Evolutionary conservation across 495 filamentous ascomycete species (phyloP).

Genomic region (Chaetomium cochliodes): DNA sequence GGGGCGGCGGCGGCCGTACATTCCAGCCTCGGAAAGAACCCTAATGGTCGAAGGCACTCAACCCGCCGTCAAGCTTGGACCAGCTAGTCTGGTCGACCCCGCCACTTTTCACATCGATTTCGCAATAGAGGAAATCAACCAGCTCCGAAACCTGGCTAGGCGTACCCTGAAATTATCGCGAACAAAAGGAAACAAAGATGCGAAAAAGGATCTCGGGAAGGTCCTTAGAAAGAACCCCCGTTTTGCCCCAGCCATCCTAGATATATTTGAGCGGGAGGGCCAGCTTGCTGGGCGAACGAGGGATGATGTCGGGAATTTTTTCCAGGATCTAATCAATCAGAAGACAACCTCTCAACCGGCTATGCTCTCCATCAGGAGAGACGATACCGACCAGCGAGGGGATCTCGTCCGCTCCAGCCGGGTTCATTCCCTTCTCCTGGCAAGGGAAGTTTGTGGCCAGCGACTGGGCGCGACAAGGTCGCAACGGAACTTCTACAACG

Average conservation of each 20-base stretch:
- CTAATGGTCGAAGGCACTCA: constrained; percentile 25
- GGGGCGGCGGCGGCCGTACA: constrained; percentile 34
- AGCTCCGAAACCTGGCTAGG: constrained; percentile 10
- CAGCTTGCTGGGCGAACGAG: constrained; percentile 18
- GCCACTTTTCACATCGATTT: constrained; percentile 45
- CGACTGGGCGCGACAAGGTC: constrained; percentile 34
- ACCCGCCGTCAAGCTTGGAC: constrained; percentile 17
- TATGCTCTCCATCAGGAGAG: constrained; percentile 32
- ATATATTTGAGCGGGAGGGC: neutral
- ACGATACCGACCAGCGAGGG: constrained; percentile 30
- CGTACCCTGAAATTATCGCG: neutral
- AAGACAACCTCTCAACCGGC: constrained; percentile 20
- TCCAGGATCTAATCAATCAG: constrained; percentile 33
- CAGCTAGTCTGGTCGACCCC: neutral
- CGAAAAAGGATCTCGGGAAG: constrained; percentile 31
- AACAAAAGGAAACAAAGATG: constrained; percentile 9
- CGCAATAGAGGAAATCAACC: constrained; percentile 52
- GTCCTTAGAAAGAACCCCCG: constrained; percentile 16
- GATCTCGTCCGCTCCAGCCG: constrained; percentile 30
- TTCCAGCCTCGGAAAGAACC: constrained; percentile 28
- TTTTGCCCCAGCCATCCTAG: constrained; percentile 3
- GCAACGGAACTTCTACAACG: constrained; percentile 40
- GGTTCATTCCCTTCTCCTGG: constrained; percentile 39
- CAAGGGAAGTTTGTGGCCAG: constrained; percentile 42
- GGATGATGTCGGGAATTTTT: constrained; percentile 39